These are phyloP conservation scores for Aureobasidium sp. DNA, from an alignment of 2,329 filamentous ascomycete genomes.

Conservation along the genomic window DNA sequence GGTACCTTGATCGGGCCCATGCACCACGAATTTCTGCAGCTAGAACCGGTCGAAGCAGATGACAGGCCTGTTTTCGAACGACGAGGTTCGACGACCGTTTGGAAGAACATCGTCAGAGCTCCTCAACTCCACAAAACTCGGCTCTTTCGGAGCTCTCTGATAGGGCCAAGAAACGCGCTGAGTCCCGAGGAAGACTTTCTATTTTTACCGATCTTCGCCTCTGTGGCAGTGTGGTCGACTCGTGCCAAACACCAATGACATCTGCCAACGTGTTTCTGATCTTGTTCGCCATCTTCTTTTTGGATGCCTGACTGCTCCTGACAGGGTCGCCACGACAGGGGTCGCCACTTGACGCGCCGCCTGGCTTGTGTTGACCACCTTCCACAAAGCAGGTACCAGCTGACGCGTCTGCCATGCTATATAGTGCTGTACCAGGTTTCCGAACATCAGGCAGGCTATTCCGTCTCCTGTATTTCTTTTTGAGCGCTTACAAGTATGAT, in stretches of 20 bases:
- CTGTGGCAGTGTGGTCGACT: neutral
- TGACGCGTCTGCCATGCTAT: neutral
- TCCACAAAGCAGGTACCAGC: neutral
- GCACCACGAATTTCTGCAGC: neutral
- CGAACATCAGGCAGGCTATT: neutral
- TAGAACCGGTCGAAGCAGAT: constrained; percentile 2
- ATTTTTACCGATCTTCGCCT: neutral
- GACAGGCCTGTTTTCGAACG: neutral
- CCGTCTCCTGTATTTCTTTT: neutral
- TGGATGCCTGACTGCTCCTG: neutral
- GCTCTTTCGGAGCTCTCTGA: neutral
- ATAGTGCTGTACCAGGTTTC: neutral
- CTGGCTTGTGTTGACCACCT: neutral
- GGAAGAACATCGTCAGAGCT: neutral
- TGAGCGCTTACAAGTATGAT: neutral
- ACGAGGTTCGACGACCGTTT: neutral
- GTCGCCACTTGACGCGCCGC: neutral
- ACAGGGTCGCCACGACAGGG: neutral
- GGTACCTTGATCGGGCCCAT: neutral
- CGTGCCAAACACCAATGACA: neutral
- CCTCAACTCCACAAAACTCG: constrained; percentile 5
- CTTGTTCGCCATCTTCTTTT: neutral
- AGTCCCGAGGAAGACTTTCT: neutral
- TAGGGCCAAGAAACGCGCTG: neutral
- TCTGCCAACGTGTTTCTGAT: neutral